Base-by-base conservation (phyloP, 441 rosid genomes). In the Brassica hybrid region DNA sequence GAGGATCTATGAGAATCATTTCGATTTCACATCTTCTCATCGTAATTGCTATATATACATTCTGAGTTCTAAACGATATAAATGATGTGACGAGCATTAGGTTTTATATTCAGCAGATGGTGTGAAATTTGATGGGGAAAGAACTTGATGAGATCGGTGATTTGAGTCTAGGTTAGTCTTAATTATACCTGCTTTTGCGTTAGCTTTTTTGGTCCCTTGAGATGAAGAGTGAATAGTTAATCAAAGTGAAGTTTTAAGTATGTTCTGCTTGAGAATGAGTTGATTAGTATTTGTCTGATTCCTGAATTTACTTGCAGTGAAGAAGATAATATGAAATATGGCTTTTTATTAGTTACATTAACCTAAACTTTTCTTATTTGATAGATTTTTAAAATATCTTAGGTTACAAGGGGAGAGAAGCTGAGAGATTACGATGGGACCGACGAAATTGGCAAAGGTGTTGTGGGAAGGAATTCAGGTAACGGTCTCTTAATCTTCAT, bases 81-180 rank as follows among this genome's bases (percentile, higher is more conserved):
- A 10, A 43, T 1, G 14, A 43, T 43, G 50, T 43, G n/a, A 12
- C 11, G 50, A 43, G 50, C 50, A 3, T 43, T 43, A 5, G n/a
- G 66, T 11, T 69, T 77, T 54, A 10, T 72, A 56, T 75, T 79
- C 76, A 17, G 72, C 23, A 59, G 85, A 79, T 66, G 74, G 71
- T 41, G 75, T 60, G 65, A 80, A 74, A 75, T 85, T 82, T 73
- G 79, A 78, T 82, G 77, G 97, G 96, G 78, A 88, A 89, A 73
- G 90, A 90, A 67, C 89, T 92, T 70, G 89, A 82, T 60, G 88
- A 90, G 82, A 81, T 90, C 86, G 87, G 87, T 61, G 94, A 83
- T 92, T 89, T 52, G 92, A 89, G 71, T 65, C 89, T 82, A 89
- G 91, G 97, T 92, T 63, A 16, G 83, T 71, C 52, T 62, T 12